phyloP scores from a whole-genome alignment of 345 rosid genomes.

The Rhodamnia argentea region DNA sequence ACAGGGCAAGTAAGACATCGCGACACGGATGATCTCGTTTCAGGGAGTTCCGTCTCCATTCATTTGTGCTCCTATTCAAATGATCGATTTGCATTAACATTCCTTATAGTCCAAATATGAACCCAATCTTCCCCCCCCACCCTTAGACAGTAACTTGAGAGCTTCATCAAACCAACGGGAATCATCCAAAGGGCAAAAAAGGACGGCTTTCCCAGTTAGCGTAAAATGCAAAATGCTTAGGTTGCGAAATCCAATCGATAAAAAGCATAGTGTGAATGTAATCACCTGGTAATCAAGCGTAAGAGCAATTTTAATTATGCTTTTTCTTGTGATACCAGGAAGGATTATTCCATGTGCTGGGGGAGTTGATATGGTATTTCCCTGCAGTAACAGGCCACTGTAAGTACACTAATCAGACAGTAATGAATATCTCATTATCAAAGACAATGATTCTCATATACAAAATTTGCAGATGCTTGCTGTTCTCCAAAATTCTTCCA shows the following conservation, averaged over 20 bases:
- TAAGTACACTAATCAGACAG: not conserved
- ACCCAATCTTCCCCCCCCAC: not conserved
- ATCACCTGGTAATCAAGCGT: constrained; percentile 1
- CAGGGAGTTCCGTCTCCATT: not conserved
- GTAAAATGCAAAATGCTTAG: not conserved
- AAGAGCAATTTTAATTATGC: constrained; percentile 20
- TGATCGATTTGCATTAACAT: not conserved
- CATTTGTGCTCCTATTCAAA: not conserved
- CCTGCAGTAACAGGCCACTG: constrained; percentile 10
- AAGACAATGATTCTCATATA: not conserved
- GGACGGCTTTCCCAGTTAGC: not conserved
- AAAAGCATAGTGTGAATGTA: not conserved
- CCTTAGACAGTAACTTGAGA: not conserved
- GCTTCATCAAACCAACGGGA: not conserved
- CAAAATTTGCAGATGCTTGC: no score
- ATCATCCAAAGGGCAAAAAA: not conserved
- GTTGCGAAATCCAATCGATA: not conserved
- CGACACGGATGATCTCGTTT: not conserved
- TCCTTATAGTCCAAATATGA: not conserved
- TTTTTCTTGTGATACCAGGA: constrained; percentile 37
- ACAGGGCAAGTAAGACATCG: not conserved
- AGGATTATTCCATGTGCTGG: constrained; percentile 30
- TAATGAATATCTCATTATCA: not conserved
- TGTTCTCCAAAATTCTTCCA: no score
- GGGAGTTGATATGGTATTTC: constrained; percentile 32